A percentile compares a stretch with the other conserved stretches of the same genome.
Evolutionary conservation across 495 filamentous ascomycete genomes (phyloP).

Genomic region (Niebla homalea): DNA sequence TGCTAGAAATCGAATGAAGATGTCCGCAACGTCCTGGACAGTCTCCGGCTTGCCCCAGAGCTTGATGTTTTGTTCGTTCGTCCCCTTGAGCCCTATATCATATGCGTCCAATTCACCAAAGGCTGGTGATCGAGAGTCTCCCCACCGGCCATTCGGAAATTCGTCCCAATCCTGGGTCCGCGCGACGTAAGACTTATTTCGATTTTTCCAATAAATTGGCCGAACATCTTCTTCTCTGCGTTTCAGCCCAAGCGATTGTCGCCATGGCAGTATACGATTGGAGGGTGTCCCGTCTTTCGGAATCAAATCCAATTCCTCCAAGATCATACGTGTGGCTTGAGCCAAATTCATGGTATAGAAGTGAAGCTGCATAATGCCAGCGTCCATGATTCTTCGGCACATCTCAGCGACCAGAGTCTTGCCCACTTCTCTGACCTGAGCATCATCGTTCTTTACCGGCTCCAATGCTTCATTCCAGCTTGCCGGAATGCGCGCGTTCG

Average conservation of each 20-base stretch:
- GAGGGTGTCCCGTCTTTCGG: slow-evolving; percentile 57
- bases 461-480: slow-evolving; percentile 73
- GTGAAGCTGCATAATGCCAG: slow-evolving; percentile 79
- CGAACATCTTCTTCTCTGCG: slow-evolving; percentile 90
- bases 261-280: slow-evolving; percentile 83
- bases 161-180: slow-evolving; percentile 99
- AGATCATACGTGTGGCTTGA: slow-evolving; percentile 81
- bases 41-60: slow-evolving; percentile 81
- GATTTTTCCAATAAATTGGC: slow-evolving; percentile 97
- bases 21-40: slow-evolving; percentile 61
- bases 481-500: slow-evolving; percentile 66
- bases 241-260: slow-evolving; percentile 79
- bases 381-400: slow-evolving; percentile 68
- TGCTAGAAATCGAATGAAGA: slow-evolving; percentile 74
- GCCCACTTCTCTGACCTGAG: slow-evolving; percentile 79
- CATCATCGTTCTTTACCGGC: slow-evolving; percentile 92
- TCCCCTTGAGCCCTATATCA: slow-evolving; percentile 88
- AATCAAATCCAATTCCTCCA: slow-evolving; percentile 73
- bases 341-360: slow-evolving; percentile 99
- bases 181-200: slow-evolving; percentile 85
- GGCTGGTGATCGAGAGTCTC: slow-evolving; percentile 89
- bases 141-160: slow-evolving; percentile 98
- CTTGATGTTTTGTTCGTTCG: slow-evolving; percentile 91
- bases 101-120: slow-evolving; percentile 96
- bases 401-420: slow-evolving; percentile 83